Percentiles rank a stretch among this genome's conserved stretches.
Conservation (phyloP, 2,329 filamentous ascomycete species). For the Neophaeococcomyces aloes region DNA sequence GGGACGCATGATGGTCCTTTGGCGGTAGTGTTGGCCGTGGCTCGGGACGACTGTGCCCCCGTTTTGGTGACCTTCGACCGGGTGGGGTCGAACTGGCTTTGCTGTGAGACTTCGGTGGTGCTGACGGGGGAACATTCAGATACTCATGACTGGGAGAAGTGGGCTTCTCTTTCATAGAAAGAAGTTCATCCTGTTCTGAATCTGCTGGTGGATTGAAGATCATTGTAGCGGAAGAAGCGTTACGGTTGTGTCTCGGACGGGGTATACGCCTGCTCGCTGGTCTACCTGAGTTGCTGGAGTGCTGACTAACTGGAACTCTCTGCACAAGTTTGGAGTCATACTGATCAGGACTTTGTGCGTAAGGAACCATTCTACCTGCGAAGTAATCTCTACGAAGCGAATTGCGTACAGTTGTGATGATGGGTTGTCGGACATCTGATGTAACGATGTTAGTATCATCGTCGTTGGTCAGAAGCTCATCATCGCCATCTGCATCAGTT, state of each 20-base stretch:
- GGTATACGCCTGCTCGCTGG: constrained; percentile 17
- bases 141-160: not conserved
- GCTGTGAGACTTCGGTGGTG: constrained; percentile 30
- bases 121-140: constrained; percentile 16
- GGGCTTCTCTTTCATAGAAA: constrained; percentile 5
- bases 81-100: constrained; percentile 20
- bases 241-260: constrained; percentile 52
- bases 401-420: not conserved
- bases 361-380: constrained; percentile 23
- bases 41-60: constrained; percentile 9
- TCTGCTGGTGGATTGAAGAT: constrained; percentile 60
- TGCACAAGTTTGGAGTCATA: not conserved
- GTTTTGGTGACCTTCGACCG: constrained; percentile 36
- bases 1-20: constrained; percentile 36
- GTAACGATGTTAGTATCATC: constrained; percentile 21
- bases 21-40: constrained; percentile 46
- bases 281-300: not conserved
- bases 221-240: constrained; percentile 71
- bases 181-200: constrained; percentile 14
- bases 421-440: constrained; percentile 3
- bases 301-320: not conserved
- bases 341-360: not conserved
- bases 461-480: constrained; percentile 67
- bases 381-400: constrained; percentile 45
- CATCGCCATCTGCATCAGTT: constrained; percentile 78